Conservation (phyloP, 148 eudicot genomes). For the Fagopyrum tataricum region DNA sequence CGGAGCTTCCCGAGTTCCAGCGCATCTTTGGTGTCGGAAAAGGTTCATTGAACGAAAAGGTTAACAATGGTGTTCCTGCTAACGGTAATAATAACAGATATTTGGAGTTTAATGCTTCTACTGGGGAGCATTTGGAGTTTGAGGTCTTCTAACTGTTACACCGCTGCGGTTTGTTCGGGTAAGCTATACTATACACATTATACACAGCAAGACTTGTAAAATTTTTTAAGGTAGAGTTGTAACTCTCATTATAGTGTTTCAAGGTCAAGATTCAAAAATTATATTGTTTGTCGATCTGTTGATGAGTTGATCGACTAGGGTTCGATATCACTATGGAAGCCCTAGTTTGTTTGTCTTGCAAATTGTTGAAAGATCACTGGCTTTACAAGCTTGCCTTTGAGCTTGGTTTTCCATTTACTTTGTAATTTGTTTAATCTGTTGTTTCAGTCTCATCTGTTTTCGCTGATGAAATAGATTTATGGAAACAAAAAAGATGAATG, state of each 20-base stretch:
- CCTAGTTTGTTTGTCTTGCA: not conserved
- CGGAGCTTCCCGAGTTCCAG: conserved; percentile 53
- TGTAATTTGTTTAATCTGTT: too few species aligned
- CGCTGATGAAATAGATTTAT: too few species aligned
- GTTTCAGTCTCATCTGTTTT: too few species aligned
- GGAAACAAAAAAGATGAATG: too few species aligned
- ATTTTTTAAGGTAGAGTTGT: not conserved
- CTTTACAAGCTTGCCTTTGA: too few species aligned
- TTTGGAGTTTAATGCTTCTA: conserved; percentile 32
- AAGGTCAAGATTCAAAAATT: not conserved
- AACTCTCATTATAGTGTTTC: not conserved
- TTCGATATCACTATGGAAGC: not conserved
- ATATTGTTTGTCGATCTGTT: not conserved
- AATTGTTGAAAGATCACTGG: not conserved
- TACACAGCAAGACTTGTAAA: not conserved
- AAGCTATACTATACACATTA: not conserved
- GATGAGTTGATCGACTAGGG: not conserved
- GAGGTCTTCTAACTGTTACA: conserved; percentile 46
- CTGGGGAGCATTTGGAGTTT: conserved; percentile 63
- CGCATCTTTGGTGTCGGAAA: conserved; percentile 26
- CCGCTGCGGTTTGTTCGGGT: not conserved
- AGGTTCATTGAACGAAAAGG: conserved; percentile 27
- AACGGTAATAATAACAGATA: conserved; percentile 27
- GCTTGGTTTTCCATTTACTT: too few species aligned
- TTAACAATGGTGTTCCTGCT: not conserved